phyloP scores from a whole-genome alignment of 306 rosid species.

The Dicorynia guianensis region DNA sequence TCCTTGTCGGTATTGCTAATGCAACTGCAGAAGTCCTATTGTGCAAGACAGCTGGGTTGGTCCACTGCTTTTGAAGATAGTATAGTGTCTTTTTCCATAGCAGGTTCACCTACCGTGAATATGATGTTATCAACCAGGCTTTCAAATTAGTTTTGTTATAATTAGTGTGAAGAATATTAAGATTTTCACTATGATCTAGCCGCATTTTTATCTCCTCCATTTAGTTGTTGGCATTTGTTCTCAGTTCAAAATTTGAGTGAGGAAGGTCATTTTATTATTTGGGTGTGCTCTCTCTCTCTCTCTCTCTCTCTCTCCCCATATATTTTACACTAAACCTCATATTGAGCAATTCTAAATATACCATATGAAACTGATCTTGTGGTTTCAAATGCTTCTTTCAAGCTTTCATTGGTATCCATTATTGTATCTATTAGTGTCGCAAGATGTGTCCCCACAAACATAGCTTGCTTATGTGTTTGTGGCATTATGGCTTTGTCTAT shows the following conservation, averaged over 20 bases:
- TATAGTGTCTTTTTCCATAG: conserved; percentile 26
- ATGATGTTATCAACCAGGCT: conserved; percentile 5
- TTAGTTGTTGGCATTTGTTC: too few relatives aligned
- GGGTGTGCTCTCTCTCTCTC: too few relatives aligned
- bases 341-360: too few relatives aligned
- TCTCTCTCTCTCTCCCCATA: too few relatives aligned
- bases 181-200: neutral
- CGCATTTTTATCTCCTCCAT: too few relatives aligned
- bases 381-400: too few relatives aligned
- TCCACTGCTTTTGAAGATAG: conserved; percentile 39
- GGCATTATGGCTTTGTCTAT: neutral
- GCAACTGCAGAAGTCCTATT: conserved; percentile 13
- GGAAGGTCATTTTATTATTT: neutral
- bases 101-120: conserved; percentile 38
- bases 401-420: too few relatives aligned
- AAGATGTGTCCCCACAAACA: too few relatives aligned
- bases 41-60: conserved; percentile 50
- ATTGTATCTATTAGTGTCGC: too few relatives aligned
- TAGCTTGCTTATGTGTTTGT: too few relatives aligned
- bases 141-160: conserved; percentile 23
- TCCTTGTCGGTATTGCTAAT: conserved; percentile 33
- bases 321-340: too few relatives aligned
- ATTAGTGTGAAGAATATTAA: neutral
- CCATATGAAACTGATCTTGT: neutral
- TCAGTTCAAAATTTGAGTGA: too few relatives aligned